Percentiles rank a stretch among this genome's conserved stretches.
Evolutionary conservation across 331 rosid genomes (phyloP).

Genomic region (Quercus tomentella): DNA sequence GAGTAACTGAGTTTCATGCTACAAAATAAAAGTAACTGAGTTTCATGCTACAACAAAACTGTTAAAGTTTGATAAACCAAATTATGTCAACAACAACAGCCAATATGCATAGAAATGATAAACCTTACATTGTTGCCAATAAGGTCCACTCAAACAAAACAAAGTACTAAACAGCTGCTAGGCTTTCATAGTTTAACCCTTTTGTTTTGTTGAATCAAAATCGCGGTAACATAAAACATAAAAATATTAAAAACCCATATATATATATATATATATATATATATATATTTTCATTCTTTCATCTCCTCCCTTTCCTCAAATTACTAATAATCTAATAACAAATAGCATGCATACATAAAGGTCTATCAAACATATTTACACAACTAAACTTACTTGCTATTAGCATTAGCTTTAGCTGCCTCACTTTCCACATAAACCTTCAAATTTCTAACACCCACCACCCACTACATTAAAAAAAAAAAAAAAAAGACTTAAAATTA

Average conservation of each 20-base stretch:
- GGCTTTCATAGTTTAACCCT: too few relatives aligned
- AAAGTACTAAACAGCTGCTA: too few relatives aligned
- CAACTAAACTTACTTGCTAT: conserved; percentile 25
- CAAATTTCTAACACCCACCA: conserved; percentile 34
- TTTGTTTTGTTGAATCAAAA: too few relatives aligned
- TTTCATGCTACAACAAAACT: background rate
- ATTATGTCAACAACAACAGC: background rate
- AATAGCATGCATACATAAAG: background rate
- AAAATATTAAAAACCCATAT: background rate
- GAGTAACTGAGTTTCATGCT: too few relatives aligned
- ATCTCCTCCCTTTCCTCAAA: background rate
- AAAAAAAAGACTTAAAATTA: too few relatives aligned
- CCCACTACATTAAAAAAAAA: conserved; percentile 26
- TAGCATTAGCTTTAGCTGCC: conserved; percentile 28
- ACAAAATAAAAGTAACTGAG: background rate
- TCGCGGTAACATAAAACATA: too few relatives aligned
- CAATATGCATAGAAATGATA: background rate
- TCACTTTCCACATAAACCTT: conserved; percentile 55
- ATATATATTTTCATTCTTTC: background rate
- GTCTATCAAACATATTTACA: too few relatives aligned
- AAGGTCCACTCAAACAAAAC: background rate
- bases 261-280: too few relatives aligned
- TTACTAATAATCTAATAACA: background rate
- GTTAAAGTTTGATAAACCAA: background rate
- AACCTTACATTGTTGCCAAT: background rate